phyloP scores from a whole-genome alignment of 1,284 basidiomycete species.

The Marasmius fiardii region DNA sequence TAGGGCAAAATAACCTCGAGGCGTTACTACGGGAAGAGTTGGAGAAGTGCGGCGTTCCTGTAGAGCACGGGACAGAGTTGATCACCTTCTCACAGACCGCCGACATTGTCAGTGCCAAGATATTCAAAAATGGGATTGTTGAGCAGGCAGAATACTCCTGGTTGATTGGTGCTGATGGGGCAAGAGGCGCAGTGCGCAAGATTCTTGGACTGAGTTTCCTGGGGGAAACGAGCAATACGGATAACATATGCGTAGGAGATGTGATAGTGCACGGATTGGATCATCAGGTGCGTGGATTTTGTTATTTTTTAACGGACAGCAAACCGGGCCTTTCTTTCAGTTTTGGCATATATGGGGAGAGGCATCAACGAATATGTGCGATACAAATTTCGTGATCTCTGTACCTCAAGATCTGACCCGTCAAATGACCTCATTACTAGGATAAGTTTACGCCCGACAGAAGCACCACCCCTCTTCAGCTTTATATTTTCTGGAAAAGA shows the following conservation, averaged over 20 bases:
- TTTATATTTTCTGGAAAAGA: conserved; percentile 16
- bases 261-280: conserved; percentile 19
- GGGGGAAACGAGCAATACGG: conserved; percentile 1
- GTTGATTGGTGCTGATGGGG: conserved; percentile 36
- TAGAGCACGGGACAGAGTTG: conserved; percentile 29
- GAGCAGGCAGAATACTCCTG: conserved; percentile 20
- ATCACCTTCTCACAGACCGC: conserved; percentile 21
- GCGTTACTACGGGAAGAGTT: conserved; percentile 27
- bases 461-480: conserved; percentile 20
- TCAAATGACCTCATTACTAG: conserved; percentile 2
- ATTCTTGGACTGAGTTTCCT: neutral
- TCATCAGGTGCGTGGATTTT: conserved; percentile 16
- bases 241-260: conserved; percentile 3
- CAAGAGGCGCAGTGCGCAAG: conserved; percentile 13
- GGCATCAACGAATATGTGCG: neutral
- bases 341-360: conserved; percentile 5
- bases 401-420: neutral
- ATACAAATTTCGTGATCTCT: neutral
- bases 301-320: neutral
- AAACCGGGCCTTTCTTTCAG: neutral
- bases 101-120: conserved; percentile 18
- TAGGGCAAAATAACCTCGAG: conserved; percentile 27
- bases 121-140: conserved; percentile 8
- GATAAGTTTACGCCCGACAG: conserved; percentile 16
- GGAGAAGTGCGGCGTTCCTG: conserved; percentile 18